Percentiles rank a stretch among this genome's conserved stretches.
Evolutionary conservation across 2,329 filamentous ascomycete species (phyloP).

Genomic region (Nemania sp.): DNA sequence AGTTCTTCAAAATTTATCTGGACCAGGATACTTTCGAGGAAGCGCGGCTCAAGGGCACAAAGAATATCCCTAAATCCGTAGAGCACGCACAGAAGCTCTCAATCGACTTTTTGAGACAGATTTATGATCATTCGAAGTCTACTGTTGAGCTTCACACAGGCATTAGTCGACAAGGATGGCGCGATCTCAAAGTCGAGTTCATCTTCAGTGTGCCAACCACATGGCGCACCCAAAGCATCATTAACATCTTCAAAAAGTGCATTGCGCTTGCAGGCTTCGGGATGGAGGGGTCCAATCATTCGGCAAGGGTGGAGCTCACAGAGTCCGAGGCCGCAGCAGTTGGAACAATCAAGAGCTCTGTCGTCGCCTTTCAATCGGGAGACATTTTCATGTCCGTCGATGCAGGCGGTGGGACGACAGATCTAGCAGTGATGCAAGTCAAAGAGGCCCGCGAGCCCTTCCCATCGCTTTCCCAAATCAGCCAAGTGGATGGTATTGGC

Average conservation of each 20-base stretch:
- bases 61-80: slow-evolving; percentile 46
- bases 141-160: slow-evolving; percentile 47
- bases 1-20: slow-evolving; percentile 61
- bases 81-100: slow-evolving; percentile 51
- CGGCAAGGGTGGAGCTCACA: slow-evolving; percentile 49
- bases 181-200: slow-evolving; percentile 52
- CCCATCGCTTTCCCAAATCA: slow-evolving; percentile 37
- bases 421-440: slow-evolving; percentile 50
- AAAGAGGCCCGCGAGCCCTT: slow-evolving; percentile 36
- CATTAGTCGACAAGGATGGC: slow-evolving; percentile 46
- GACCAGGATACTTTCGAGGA: slow-evolving; percentile 49
- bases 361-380: slow-evolving; percentile 43
- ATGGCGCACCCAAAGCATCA: slow-evolving; percentile 53
- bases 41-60: slow-evolving; percentile 48
- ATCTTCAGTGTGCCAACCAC: slow-evolving; percentile 62
- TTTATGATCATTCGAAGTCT: slow-evolving; percentile 54
- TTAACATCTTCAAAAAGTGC: slow-evolving; percentile 54
- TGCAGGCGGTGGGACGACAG: slow-evolving; percentile 52
- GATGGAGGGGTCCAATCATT: slow-evolving; percentile 43
- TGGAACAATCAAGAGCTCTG: slow-evolving; percentile 48
- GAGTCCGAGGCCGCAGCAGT: slow-evolving; percentile 54
- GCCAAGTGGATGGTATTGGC: slow-evolving; percentile 48
- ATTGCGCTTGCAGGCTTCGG: slow-evolving; percentile 55
- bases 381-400: slow-evolving; percentile 50
- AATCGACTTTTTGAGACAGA: slow-evolving; percentile 51